Evolutionary conservation across 2,329 filamentous ascomycete genomes (phyloP), one percentile per base, ranked within the genome.

Genomic region (Apiospora marii): DNA sequence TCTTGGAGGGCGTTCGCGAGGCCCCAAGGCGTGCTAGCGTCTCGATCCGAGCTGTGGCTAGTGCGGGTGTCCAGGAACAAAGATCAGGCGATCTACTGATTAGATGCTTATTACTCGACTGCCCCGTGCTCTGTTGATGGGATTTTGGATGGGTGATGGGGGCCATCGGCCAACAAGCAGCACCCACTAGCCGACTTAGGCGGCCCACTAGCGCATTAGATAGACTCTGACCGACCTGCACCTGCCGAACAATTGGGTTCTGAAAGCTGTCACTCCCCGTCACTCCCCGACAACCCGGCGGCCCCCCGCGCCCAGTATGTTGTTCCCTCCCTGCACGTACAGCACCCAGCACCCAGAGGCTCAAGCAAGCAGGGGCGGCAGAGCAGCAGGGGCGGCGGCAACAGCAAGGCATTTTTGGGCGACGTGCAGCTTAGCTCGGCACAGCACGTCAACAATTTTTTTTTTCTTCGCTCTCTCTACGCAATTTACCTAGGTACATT

Each of bases 71-170:
- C 58, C 58, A 64, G 58, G 53, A 61, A 34, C 53, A 37, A 41
- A 64, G 58, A 64, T 64, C 58, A 64, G 58, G 34, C 58, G 58
- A 64, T 64, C 58, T 64, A 37, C 58, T 64, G 58, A 64, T 64
- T 61, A 64, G 53, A n/a, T 37, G 30, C 30, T 37, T 37, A 41
- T 58, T 34, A 6, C 27, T 34, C 51, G 30, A 19, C 7, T 37
- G 53, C 53, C 53, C 53, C 53, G 30, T 61, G 53, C 53, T 4
- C 27, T 61, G 53, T 61, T 37, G 53, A 34, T 61, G 53, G 53
- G 30, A 61, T 37, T 58, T 34, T 30, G 30, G 51, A 16, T 30
- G 27, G 30, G 14, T 27, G 16, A 34, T 37, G 30, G 14, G 30
- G 30, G 30, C 22, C 34, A 34, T 61, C 53, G 30, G 53, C 53